Base-by-base conservation (phyloP, 2,329 filamentous ascomycete species). In the Xylariomycetidae sp. region DNA sequence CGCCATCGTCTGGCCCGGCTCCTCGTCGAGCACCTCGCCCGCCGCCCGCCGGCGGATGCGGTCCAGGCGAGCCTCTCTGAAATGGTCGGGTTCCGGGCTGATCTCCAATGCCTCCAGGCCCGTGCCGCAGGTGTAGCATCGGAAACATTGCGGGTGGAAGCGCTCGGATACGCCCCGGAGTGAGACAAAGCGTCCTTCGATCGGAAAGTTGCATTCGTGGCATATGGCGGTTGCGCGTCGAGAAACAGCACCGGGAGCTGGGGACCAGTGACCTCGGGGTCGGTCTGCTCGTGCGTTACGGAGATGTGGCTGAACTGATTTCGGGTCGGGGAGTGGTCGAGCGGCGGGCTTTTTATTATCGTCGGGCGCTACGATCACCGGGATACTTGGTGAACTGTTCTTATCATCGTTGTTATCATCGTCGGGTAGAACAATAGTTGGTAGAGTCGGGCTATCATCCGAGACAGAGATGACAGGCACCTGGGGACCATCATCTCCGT, bases 101-200 rank as follows among this genome's bases (percentile, higher is more conserved):
- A 98, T 97, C 49, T 94, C 92, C 37, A 98, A 85, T 35, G 88
- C 90, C 64, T 98, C 92, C 13, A 98, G 82, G 14, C 81, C 75
- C 8, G 89, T 94, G 18, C 82, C 80, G 58, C 92, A 98, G 40
- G 85, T 75, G 58, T 87, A 84, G 66, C 92, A 98, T 27, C 77
- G 74, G 66, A 98, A 97, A 62, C 92, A 98, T 45, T 88, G 79
- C 0, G 92, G 89, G 50, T 98, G 92, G 58, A 97, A 97, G 14
- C 89, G 84, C 50, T 80, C 74, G 4, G 63, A 52, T 25, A 75
- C 71, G 16, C 88, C 88, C 2, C 80, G 81, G 6, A 95, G 79
- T 4, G 84, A 86, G 15, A 97, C 84, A 45, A 95, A 90, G 37
- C 90, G 85, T 3, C 92, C 92, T 37, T 92, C 80, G 46, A 98